Conservation (phyloP, 768 basidiomycete species). For the Naganishia antarctica region DNA sequence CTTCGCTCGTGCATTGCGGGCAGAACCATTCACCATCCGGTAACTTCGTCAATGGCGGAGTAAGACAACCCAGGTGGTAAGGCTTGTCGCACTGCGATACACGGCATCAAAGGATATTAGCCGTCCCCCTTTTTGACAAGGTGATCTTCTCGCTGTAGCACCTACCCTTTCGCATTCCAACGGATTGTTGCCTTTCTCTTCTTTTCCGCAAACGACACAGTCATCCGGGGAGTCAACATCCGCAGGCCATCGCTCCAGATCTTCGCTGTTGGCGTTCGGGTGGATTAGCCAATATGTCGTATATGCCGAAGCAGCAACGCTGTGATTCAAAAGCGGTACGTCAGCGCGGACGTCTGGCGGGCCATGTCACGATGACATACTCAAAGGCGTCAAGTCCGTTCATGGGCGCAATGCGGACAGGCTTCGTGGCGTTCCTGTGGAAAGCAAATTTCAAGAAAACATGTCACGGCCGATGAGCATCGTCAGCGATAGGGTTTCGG, state of each 20-base stretch:
- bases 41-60: conserved; percentile 67
- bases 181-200: conserved; percentile 65
- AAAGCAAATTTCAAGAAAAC: conserved; percentile 32
- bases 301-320: conserved; percentile 79
- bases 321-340: conserved; percentile 44
- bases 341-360: not conserved
- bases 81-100: conserved; percentile 72
- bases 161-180: conserved; percentile 86
- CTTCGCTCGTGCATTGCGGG: conserved; percentile 57
- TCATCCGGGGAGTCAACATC: conserved; percentile 64
- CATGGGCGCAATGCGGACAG: conserved; percentile 59
- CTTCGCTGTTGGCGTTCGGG: conserved; percentile 63
- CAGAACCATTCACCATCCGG: conserved; percentile 89
- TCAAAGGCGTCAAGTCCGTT: conserved; percentile 72
- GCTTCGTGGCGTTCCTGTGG: conserved; percentile 56
- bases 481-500: conserved; percentile 32
- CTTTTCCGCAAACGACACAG: conserved; percentile 68
- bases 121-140: not conserved
- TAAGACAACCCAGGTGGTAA: conserved; percentile 76
- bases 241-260: conserved; percentile 71
- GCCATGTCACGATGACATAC: conserved; percentile 52
- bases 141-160: not conserved
- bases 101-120: conserved; percentile 17
- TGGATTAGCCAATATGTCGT: conserved; percentile 76
- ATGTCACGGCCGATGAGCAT: conserved; percentile 39